These are phyloP conservation scores for Zalaria obscura DNA, from an alignment of 2,329 filamentous ascomycete genomes.

Conservation along the genomic window DNA sequence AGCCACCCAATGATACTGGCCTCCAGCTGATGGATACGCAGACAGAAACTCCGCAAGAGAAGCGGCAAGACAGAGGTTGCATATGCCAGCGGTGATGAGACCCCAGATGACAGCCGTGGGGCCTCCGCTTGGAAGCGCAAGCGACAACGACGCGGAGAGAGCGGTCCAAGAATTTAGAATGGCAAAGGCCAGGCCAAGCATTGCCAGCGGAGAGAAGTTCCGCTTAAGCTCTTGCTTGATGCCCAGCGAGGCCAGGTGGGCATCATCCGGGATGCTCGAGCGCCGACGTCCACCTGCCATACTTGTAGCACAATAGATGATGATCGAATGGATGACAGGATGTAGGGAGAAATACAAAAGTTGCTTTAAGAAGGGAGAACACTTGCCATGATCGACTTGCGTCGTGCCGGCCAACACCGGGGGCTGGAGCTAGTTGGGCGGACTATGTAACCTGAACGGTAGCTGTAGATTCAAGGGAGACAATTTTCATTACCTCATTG, in stretches of 20 bases:
- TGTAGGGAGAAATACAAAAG: too few species aligned
- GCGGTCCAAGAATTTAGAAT: conserved; percentile 52
- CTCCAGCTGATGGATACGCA: conserved; percentile 38
- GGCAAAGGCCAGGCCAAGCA: conserved; percentile 48
- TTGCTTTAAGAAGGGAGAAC: too few species aligned
- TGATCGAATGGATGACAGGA: too few species aligned
- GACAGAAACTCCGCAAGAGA: conserved; percentile 52
- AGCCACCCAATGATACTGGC: conserved; percentile 56
- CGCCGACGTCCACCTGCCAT: not conserved
- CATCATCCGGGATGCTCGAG: conserved; percentile 26
- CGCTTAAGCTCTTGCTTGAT: conserved; percentile 44
- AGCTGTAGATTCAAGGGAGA: too few species aligned
- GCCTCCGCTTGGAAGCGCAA: conserved; percentile 57
- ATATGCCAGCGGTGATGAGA: conserved; percentile 40
- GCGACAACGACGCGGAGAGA: conserved; percentile 40
- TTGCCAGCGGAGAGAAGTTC: conserved; percentile 43
- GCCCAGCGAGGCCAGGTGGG: conserved; percentile 40
- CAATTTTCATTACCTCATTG: too few species aligned
- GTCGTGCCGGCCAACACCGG: too few species aligned
- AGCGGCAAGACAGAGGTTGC: conserved; percentile 55
- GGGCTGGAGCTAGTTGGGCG: too few species aligned
- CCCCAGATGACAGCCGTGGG: conserved; percentile 62
- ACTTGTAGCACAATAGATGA: too few species aligned
- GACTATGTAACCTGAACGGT: too few species aligned
- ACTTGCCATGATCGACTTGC: too few species aligned